Evolutionary conservation across 2,329 filamentous ascomycete genomes (phyloP), one percentile per base, ranked within the genome.

Genomic region (Trichoderma endophyticum): DNA sequence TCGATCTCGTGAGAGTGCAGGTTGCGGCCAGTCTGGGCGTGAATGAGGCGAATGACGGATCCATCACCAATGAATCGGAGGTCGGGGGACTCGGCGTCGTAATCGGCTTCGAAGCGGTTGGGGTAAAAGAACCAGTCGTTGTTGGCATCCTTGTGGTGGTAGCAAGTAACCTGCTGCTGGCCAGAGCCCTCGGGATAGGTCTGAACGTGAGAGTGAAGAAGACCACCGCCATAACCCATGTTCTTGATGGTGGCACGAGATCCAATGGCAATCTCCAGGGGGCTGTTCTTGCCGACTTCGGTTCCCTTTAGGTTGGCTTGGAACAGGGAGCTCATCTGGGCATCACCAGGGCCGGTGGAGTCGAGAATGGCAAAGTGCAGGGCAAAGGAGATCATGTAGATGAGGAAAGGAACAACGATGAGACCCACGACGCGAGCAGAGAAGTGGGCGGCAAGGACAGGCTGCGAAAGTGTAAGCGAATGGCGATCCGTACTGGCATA

Each of bases 81-180:
- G 72, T 90, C 87, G 6, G 77, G 75, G n/a, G 85, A 90, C 73
- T 93, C 90, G 5, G 89, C 83, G 77, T 95, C 87, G 78, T 91
- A 97, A 21, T 92, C 91, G 28, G 87, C 83, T 72, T 97, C 89
- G 69, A 86, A 83, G 74, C 97, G 93, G 84, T 95, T 97, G 30
- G 96, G 96, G 82, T 98, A 98, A 83, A 99, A 95, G 84, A 97
- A 97, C 96, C 96, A 99, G 82, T 99, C 96, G 81, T 99, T 99
- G 89, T 99, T 99, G 81, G 95, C 88, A 86, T 99, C 96, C 82
- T 99, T 99, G 87, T 99, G 96, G 84, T 99, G 96, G 84, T 99
- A 99, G 86, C 97, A 99, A 74, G 96, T 99, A 74, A 99, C 91
- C 82, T 99, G 96, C 83, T 99, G 97, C 83, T 99, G 96, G 67